A percentile compares a stretch with the other conserved stretches of the same genome.
Conservation (phyloP, 2,329 filamentous ascomycete genomes). For the Xylariaceae sp. region DNA sequence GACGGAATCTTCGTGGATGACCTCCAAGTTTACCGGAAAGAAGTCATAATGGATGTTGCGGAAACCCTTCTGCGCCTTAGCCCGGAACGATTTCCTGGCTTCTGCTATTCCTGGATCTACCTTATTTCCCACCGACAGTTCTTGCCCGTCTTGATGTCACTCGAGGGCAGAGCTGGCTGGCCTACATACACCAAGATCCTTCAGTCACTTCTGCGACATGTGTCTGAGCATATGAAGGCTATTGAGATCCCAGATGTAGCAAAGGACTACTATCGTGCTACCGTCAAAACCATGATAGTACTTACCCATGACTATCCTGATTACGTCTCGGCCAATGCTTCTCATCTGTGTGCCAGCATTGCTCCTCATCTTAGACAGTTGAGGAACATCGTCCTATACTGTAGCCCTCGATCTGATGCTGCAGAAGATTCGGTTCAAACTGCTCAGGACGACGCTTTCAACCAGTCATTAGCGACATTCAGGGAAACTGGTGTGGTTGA, state of each 20-base stretch:
- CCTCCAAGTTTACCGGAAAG: slow-evolving; percentile 56
- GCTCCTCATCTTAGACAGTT: slow-evolving; percentile 81
- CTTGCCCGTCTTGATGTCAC: slow-evolving; percentile 68
- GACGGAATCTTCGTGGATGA: slow-evolving; percentile 53
- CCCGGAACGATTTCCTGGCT: slow-evolving; percentile 72
- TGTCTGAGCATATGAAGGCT: slow-evolving; percentile 74
- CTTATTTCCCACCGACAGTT: slow-evolving; percentile 82
- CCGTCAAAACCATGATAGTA: slow-evolving; percentile 75
- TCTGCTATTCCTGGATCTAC: slow-evolving; percentile 78
- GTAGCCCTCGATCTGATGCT: slow-evolving; percentile 62
- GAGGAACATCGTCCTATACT: slow-evolving; percentile 79
- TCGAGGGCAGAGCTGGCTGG: slow-evolving; percentile 69
- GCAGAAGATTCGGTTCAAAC: slow-evolving; percentile 56
- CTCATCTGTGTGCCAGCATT: slow-evolving; percentile 73
- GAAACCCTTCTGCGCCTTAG: slow-evolving; percentile 67
- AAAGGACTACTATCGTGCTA: slow-evolving; percentile 79
- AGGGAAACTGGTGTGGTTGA: slow-evolving; percentile 51
- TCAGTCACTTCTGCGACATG: slow-evolving; percentile 64
- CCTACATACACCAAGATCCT: slow-evolving; percentile 67
- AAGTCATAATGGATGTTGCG: slow-evolving; percentile 68
- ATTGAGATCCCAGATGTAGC: slow-evolving; percentile 62
- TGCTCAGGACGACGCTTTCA: slow-evolving; percentile 32
- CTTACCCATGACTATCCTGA: slow-evolving; percentile 93
- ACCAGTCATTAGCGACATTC: slow-evolving; percentile 35
- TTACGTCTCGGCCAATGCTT: slow-evolving; percentile 83